Percentiles rank a stretch among this genome's conserved stretches.
phyloP scores from a whole-genome alignment of 352 stramenopile genomes.

The Pythium aphanidermatum region DNA sequence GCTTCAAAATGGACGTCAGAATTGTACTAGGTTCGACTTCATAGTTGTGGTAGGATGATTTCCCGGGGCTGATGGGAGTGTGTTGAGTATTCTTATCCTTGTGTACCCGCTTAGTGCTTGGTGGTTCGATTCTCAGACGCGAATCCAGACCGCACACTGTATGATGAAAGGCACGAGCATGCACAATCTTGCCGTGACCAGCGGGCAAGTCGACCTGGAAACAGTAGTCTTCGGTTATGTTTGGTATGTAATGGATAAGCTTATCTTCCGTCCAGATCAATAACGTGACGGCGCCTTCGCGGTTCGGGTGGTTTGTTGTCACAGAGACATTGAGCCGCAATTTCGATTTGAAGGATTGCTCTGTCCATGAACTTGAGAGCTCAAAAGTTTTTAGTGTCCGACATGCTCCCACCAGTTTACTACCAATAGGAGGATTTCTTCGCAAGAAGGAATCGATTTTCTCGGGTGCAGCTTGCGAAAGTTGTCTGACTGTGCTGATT shows the following conservation, averaged over 20 bases:
- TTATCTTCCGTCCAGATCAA: slow-evolving; percentile 1
- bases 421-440: slow-evolving; percentile 13
- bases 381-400: slow-evolving; percentile 16
- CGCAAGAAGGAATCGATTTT: slow-evolving; percentile 16
- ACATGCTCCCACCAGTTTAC: slow-evolving; percentile 12
- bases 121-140: slow-evolving; percentile 7
- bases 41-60: background rate
- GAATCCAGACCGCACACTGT: slow-evolving; percentile 21
- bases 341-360: background rate
- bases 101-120: too few species aligned
- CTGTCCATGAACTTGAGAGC: slow-evolving; percentile 1
- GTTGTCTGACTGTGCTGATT: slow-evolving; percentile 20
- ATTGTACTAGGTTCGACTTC: slow-evolving; percentile 7
- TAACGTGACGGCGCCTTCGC: slow-evolving; percentile 2
- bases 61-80: background rate
- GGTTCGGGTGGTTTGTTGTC: background rate
- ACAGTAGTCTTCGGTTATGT: background rate
- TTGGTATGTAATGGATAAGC: slow-evolving; percentile 14
- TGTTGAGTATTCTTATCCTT: background rate
- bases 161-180: slow-evolving; percentile 22
- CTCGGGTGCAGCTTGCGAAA: slow-evolving; percentile 14
- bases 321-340: slow-evolving; percentile 5
- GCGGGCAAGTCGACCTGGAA: background rate
- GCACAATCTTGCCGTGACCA: slow-evolving; percentile 7
- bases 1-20: slow-evolving; percentile 11